Conservation (phyloP, 441 rosid species). For the Croton setiger region DNA sequence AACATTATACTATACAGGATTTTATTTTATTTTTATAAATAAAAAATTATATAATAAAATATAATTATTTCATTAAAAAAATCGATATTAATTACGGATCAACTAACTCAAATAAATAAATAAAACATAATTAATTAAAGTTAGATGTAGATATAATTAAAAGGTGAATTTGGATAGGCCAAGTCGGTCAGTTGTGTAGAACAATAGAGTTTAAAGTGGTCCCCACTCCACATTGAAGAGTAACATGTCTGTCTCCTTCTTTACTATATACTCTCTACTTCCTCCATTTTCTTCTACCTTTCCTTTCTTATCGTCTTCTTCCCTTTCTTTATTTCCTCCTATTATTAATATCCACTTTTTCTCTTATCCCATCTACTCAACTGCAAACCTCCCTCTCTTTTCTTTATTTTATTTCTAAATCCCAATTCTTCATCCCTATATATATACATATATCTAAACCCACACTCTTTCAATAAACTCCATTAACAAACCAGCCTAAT, state of each 20-base stretch:
- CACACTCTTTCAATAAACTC: not conserved
- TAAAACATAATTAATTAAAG: no score
- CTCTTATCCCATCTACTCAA: not conserved
- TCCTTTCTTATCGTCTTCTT: not conserved
- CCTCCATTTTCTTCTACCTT: not conserved
- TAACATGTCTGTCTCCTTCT: not conserved
- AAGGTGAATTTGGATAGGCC: not conserved
- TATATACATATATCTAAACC: not conserved
- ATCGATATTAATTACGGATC: no score
- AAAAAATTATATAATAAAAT: no score
- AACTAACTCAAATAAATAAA: no score
- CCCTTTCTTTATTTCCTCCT: no score
- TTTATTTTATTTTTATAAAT: no score
- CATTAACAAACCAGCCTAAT: not conserved
- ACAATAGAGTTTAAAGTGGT: not conserved
- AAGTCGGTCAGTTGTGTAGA: not conserved
- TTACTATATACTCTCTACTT: not conserved
- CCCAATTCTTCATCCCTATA: not conserved
- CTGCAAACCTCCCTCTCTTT: not conserved
- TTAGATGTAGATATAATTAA: no score
- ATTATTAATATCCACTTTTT: not conserved
- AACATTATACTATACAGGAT: no score
- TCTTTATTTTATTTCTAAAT: not conserved
- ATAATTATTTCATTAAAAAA: no score
- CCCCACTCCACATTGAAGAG: not conserved